Base-by-base conservation (phyloP, 2,329 filamentous ascomycete genomes). In the Lachnellula hyalina region DNA sequence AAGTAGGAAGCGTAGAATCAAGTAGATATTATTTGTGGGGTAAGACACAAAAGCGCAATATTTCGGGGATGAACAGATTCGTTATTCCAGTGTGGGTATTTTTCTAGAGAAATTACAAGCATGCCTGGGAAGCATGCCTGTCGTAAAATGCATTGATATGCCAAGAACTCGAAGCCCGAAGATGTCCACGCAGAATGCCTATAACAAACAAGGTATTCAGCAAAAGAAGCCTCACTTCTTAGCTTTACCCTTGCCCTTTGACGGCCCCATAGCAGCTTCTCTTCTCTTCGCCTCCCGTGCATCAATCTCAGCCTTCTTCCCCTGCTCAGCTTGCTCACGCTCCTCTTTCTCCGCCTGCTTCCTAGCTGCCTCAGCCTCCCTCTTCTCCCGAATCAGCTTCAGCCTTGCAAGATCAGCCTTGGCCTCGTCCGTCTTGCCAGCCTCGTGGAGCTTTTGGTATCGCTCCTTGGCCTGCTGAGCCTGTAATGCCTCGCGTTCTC, bases 341-440 rank as follows among this genome's bases (percentile, higher is more conserved):
- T 70, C 69, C 60, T 68, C 67, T 54, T 69, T 72, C 67, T 72
- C 66, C 17, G 65, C 70, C 75, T 89, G 83, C 78, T 93, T 92
- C 65, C 90, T 78, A 32, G 85, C 88, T 51, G 89, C 84, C 67
- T 96, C 93, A 19, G 86, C 86, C 67, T 89, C 92, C 60, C 94
- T 83, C 75, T 90, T 87, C 79, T 96, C 90, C 47, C 86, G 84
- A 63, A 99, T 90, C 56, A 93, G 70, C 71, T 78, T 84, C 67
- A 99, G 75, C 53, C 94, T 83, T 56, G 90, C 93, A 63, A 97
- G 69, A 73, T 99, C 94, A 5, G 89, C 86, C 71, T 90, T 87
- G 47, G 93, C 92, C 78, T 96, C 89, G 58, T 99, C 94, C 45
- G 94, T 97, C 84, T 97, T 97, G 67, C 93, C 93, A 68, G 91